phyloP scores from a whole-genome alignment of 2,329 filamentous ascomycete genomes.

The Geosmithia morbida region DNA sequence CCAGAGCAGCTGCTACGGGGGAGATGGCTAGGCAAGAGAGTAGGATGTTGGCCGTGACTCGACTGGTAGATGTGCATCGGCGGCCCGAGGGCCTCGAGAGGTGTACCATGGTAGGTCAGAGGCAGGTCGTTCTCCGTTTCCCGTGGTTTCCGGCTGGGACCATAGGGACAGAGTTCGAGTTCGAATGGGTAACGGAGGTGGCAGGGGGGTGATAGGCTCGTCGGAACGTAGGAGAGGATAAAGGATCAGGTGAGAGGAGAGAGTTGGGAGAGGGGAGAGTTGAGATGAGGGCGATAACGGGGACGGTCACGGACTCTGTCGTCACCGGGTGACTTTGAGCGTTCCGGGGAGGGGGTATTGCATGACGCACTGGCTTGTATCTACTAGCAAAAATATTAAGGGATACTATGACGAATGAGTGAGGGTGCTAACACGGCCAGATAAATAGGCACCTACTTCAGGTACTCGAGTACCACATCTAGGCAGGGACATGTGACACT shows the following conservation, averaged over 20 bases:
- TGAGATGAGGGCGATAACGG: neutral
- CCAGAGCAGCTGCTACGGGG: conserved; percentile 20
- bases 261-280: neutral
- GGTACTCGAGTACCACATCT: neutral
- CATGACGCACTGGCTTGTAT: neutral
- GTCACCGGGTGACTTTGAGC: neutral
- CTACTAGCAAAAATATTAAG: neutral
- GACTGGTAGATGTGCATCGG: conserved; percentile 40
- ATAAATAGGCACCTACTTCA: conserved; percentile 1
- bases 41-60: conserved; percentile 48
- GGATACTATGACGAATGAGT: too few relatives aligned
- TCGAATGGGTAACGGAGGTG: neutral
- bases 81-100: conserved; percentile 5
- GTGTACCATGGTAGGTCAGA: conserved; percentile 1
- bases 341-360: neutral
- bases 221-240: neutral
- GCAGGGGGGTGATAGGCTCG: too few relatives aligned
- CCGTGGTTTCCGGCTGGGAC: too few relatives aligned
- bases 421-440: conserved; percentile 1
- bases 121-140: neutral
- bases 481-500: conserved; percentile 2
- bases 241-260: neutral
- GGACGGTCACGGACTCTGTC: conserved; percentile 1
- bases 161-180: too few relatives aligned
- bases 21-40: conserved; percentile 53